phyloP scores from a whole-genome alignment of 805 yeast species.

The Clavispora carvajalis region DNA sequence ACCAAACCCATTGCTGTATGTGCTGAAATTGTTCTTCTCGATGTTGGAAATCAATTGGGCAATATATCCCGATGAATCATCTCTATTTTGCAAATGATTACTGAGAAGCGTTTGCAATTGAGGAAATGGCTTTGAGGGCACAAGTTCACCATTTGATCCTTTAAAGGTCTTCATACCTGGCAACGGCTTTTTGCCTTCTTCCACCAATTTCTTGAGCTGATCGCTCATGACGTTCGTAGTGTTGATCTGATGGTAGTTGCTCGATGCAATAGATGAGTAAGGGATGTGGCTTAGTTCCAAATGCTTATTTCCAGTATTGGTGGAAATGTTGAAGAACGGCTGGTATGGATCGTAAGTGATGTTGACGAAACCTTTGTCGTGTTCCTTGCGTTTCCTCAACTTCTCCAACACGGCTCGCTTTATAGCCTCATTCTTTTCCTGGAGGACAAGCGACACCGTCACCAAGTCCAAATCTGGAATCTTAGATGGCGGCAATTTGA shows the following conservation, averaged over 20 bases:
- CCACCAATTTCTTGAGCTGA: constrained; percentile 32
- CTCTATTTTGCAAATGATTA: constrained; percentile 21
- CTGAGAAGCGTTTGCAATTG: constrained; percentile 38
- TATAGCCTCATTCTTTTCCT: constrained; percentile 72
- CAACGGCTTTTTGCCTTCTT: constrained; percentile 42
- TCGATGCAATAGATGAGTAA: constrained; percentile 68
- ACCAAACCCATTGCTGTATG: constrained; percentile 36
- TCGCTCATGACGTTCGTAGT: constrained; percentile 50
- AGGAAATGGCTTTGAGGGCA: constrained; percentile 44
- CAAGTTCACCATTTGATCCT: constrained; percentile 47
- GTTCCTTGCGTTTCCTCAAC: constrained; percentile 63
- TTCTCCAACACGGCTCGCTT: constrained; percentile 83
- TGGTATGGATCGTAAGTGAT: constrained; percentile 81
- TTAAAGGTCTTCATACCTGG: constrained; percentile 42
- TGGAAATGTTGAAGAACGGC: constrained; percentile 69
- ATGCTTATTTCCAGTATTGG: constrained; percentile 41
- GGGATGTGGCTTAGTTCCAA: constrained; percentile 62
- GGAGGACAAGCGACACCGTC: constrained; percentile 69
- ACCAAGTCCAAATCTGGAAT: constrained; percentile 89
- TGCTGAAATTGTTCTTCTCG: constrained; percentile 33
- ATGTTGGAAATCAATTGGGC: constrained; percentile 36
- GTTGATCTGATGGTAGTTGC: constrained; percentile 61
- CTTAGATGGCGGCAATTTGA: constrained; percentile 81
- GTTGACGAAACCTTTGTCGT: constrained; percentile 74
- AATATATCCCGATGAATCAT: constrained; percentile 27